Percentiles rank a stretch among this genome's conserved stretches.
Evolutionary conservation across 164 flowering plant genomes (phyloP).

Genomic region (Berberis vulgaris): DNA sequence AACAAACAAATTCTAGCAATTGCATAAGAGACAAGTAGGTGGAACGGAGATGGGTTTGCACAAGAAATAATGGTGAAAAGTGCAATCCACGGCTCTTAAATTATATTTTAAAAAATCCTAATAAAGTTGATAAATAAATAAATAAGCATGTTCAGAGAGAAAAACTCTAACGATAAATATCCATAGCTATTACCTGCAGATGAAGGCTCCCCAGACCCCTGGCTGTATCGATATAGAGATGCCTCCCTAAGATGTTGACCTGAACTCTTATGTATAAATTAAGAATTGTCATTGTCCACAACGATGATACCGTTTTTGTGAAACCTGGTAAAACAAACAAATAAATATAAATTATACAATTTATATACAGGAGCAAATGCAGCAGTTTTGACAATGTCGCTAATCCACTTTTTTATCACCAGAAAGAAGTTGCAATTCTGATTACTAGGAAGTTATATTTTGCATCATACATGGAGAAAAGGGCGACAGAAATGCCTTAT

Average conservation of each 20-base stretch:
- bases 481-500: no score
- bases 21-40: no score
- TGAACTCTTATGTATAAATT: slow-evolving; percentile 76
- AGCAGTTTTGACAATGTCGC: neutral
- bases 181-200: slow-evolving; percentile 36
- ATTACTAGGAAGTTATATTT: no score
- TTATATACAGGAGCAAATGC: neutral
- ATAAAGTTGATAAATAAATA: no score
- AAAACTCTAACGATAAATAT: neutral
- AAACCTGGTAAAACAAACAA: slow-evolving; percentile 48
- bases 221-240: slow-evolving; percentile 83
- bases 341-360: neutral
- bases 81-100: no score
- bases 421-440: no score
- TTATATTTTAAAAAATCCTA: no score
- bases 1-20: no score
- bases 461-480: no score
- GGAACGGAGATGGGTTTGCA: no score
- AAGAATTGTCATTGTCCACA: slow-evolving; percentile 72
- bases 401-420: neutral
- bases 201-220: slow-evolving; percentile 50
- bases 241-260: slow-evolving; percentile 90
- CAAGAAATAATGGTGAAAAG: no score
- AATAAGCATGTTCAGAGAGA: neutral
- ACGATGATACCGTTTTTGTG: slow-evolving; percentile 59